phyloP scores from a whole-genome alignment of 1,284 basidiomycete genomes.

The Moniliella sp. region DNA sequence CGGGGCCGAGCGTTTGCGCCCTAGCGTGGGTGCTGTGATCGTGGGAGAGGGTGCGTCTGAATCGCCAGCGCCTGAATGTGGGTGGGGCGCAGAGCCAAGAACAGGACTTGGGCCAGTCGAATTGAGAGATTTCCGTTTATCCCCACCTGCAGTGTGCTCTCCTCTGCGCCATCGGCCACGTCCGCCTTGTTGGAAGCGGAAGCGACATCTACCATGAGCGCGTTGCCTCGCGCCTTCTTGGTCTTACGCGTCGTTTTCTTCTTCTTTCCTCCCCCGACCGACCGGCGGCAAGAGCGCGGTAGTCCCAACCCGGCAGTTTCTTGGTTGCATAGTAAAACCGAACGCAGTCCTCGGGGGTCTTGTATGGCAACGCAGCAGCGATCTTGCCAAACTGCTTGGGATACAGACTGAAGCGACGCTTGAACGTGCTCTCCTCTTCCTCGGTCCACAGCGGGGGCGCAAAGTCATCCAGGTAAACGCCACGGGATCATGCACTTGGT shows the following conservation, averaged over 20 bases:
- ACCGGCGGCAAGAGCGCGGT: slow-evolving; percentile 22
- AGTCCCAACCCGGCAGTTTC: slow-evolving; percentile 39
- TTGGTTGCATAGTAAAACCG: slow-evolving; percentile 87
- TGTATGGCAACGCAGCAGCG: slow-evolving; percentile 57
- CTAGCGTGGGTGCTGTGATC: no score
- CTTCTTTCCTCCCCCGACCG: slow-evolving; percentile 29
- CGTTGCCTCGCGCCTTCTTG: slow-evolving; percentile 33
- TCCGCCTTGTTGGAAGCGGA: no score
- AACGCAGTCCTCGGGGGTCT: slow-evolving; percentile 70
- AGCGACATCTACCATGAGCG: slow-evolving; percentile 29
- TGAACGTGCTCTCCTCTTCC: slow-evolving; percentile 58
- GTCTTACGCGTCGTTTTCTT: slow-evolving; percentile 22
- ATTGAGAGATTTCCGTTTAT: no score
- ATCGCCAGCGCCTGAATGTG: no score
- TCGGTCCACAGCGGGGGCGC: slow-evolving; percentile 48
- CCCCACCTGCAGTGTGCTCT: no score
- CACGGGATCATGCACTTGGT: slow-evolving; percentile 53
- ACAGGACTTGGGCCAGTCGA: no score
- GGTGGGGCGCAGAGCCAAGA: no score
- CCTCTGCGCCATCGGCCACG: slow-evolving; percentile 24
- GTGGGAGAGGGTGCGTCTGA: no score
- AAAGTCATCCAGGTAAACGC: slow-evolving; percentile 40
- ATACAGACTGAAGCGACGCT: slow-evolving; percentile 57
- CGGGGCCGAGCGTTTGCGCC: no score
- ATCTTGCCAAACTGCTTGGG: slow-evolving; percentile 86